These are phyloP conservation scores for Polysphondylium violaceum DNA, from an alignment of 78 protist genomes.

Conservation along the genomic window DNA sequence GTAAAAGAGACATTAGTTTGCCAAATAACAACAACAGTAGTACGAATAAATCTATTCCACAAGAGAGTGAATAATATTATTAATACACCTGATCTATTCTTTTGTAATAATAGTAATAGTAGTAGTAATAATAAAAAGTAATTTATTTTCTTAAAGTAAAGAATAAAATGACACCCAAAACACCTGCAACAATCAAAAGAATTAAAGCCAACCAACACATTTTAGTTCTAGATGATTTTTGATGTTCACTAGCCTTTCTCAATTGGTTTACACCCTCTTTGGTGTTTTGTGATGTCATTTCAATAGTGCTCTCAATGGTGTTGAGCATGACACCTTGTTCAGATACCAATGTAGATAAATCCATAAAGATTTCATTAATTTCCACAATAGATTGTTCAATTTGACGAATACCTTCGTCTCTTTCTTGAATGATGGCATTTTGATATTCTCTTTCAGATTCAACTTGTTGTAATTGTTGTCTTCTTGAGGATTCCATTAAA, in stretches of 20 bases:
- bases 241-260: slow-evolving; percentile 51
- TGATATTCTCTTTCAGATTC: slow-evolving; percentile 84
- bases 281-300: slow-evolving; percentile 45
- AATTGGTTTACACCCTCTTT: slow-evolving; percentile 60
- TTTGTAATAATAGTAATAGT: no score
- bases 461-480: slow-evolving; percentile 66
- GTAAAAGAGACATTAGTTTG: slow-evolving; percentile 47
- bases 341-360: slow-evolving; percentile 81
- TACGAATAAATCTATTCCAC: no score
- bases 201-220: slow-evolving; percentile 82
- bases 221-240: slow-evolving; percentile 65
- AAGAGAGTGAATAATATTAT: no score
- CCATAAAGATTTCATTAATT: slow-evolving; percentile 89
- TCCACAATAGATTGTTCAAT: slow-evolving; percentile 85
- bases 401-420: slow-evolving; percentile 85
- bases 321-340: slow-evolving; percentile 87
- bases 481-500: slow-evolving; percentile 65
- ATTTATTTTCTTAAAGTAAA: slow-evolving; percentile 73
- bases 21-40: no score
- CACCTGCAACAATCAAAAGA: slow-evolving; percentile 79
- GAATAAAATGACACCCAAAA: slow-evolving; percentile 68
- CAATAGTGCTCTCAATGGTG: slow-evolving; percentile 63
- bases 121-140: not conserved
- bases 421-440: slow-evolving; percentile 83
- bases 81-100: no score